Evolutionary conservation across 2,329 filamentous ascomycete genomes (phyloP).

Genomic region (Metarhizium anisopliae): DNA sequence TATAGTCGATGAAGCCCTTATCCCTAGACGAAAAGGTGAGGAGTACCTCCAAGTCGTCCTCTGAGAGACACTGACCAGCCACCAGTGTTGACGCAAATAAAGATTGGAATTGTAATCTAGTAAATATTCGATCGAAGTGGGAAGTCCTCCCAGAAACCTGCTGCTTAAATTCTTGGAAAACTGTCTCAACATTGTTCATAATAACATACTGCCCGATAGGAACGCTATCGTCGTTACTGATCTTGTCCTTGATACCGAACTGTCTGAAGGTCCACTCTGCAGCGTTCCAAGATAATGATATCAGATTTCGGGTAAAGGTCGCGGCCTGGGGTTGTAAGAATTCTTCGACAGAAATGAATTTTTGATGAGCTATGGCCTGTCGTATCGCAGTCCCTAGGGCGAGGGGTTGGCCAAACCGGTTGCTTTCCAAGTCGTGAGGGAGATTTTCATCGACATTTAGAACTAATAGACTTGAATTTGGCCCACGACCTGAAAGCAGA

Average conservation of each 20-base stretch:
- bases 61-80: conserved; percentile 41
- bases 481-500: conserved; percentile 31
- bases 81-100: conserved; percentile 46
- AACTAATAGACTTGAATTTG: conserved; percentile 38
- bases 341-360: conserved; percentile 60
- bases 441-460: conserved; percentile 54
- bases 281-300: conserved; percentile 60
- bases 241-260: conserved; percentile 49
- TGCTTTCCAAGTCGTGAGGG: conserved; percentile 60
- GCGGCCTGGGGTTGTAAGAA: conserved; percentile 60
- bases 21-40: conserved; percentile 62
- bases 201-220: conserved; percentile 57
- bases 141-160: conserved; percentile 32
- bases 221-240: conserved; percentile 43
- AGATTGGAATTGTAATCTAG: conserved; percentile 53
- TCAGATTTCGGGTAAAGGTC: conserved; percentile 63
- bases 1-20: conserved; percentile 47
- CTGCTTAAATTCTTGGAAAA: conserved; percentile 44
- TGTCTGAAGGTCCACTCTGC: conserved; percentile 68
- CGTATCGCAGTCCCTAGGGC: conserved; percentile 68
- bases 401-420: conserved; percentile 72
- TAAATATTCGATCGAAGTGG: conserved; percentile 59
- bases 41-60: conserved; percentile 60
- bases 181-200: conserved; percentile 51
- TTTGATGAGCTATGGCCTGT: conserved; percentile 61